These are phyloP conservation scores for Daedaleopsis sinensis DNA, from an alignment of 768 basidiomycete genomes.

Conservation along the genomic window DNA sequence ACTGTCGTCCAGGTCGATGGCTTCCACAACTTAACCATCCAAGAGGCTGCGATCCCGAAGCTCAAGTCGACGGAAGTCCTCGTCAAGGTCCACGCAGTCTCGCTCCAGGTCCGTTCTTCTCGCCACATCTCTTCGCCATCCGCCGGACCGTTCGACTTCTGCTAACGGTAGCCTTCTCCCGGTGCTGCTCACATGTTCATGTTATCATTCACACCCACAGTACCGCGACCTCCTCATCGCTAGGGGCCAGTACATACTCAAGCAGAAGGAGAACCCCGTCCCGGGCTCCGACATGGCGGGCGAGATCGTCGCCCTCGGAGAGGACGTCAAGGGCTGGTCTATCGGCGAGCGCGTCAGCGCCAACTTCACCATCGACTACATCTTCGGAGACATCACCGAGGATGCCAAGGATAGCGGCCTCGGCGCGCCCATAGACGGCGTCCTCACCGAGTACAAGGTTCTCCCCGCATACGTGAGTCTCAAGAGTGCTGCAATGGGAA, in stretches of 20 bases:
- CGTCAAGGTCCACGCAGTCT: constrained; percentile 59
- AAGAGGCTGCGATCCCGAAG: constrained; percentile 28
- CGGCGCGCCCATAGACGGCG: constrained; percentile 53
- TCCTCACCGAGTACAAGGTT: constrained; percentile 56
- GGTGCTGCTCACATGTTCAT: no score
- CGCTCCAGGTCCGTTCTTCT: constrained; percentile 42
- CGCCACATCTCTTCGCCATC: neutral
- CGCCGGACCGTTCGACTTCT: neutral
- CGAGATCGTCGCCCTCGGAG: constrained; percentile 51
- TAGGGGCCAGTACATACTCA: constrained; percentile 39
- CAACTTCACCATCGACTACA: constrained; percentile 52
- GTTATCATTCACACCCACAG: constrained; percentile 27
- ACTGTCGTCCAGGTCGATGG: constrained; percentile 24
- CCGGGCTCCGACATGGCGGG: constrained; percentile 56
- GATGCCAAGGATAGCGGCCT: constrained; percentile 41
- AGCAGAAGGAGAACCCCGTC: constrained; percentile 35
- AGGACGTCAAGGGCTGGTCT: constrained; percentile 48
- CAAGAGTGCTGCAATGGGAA: neutral
- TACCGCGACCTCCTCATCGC: constrained; percentile 55
- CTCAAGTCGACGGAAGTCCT: constrained; percentile 53
- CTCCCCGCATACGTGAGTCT: constrained; percentile 47
- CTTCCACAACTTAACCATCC: constrained; percentile 33
- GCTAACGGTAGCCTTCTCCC: neutral
- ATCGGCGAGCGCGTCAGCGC: constrained; percentile 59
- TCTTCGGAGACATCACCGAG: constrained; percentile 46